Conservation (phyloP, 2,329 filamentous ascomycete genomes). For the Microthyrium microscopicum region DNA sequence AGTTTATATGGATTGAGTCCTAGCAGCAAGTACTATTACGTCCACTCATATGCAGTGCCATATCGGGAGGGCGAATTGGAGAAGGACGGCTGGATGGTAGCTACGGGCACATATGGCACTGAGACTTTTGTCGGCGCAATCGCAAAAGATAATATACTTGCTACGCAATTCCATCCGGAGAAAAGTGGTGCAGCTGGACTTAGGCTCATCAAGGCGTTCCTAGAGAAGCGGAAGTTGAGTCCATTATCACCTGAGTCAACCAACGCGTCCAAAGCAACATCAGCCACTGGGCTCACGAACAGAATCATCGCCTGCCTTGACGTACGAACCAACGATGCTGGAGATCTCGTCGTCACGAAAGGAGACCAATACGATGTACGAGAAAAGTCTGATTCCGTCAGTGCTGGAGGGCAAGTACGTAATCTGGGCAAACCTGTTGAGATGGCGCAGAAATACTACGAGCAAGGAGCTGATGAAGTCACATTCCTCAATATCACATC, state of each 20-base stretch:
- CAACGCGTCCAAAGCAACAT: conserved; percentile 14
- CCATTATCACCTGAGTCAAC: conserved; percentile 26
- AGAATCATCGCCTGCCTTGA: conserved; percentile 92
- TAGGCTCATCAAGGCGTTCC: conserved; percentile 67
- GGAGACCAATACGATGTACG: conserved; percentile 97
- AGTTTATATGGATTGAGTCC: conserved; percentile 65
- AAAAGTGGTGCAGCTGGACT: conserved; percentile 87
- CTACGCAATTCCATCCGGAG: conserved; percentile 94
- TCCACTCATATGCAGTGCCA: conserved; percentile 80
- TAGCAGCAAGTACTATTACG: conserved; percentile 93
- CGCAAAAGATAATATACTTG: conserved; percentile 69
- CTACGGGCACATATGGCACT: conserved; percentile 69
- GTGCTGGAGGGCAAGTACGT: conserved; percentile 47
- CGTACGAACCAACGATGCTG: conserved; percentile 82
- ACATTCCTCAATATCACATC: conserved; percentile 98
- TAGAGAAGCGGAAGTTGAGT: conserved; percentile 50
- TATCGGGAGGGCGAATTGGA: conserved; percentile 62
- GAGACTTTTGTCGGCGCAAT: conserved; percentile 89
- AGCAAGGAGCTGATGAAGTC: conserved; percentile 90
- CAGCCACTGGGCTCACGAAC: conserved; percentile 61
- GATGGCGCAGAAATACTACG: conserved; percentile 85
- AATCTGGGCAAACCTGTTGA: conserved; percentile 96
- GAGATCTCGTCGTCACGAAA: conserved; percentile 93
- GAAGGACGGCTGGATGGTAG: conserved; percentile 75
- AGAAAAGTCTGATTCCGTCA: conserved; percentile 52